Evolutionary conservation across 2,329 filamentous ascomycete genomes (phyloP).

Genomic region (Didymella glomerata): DNA sequence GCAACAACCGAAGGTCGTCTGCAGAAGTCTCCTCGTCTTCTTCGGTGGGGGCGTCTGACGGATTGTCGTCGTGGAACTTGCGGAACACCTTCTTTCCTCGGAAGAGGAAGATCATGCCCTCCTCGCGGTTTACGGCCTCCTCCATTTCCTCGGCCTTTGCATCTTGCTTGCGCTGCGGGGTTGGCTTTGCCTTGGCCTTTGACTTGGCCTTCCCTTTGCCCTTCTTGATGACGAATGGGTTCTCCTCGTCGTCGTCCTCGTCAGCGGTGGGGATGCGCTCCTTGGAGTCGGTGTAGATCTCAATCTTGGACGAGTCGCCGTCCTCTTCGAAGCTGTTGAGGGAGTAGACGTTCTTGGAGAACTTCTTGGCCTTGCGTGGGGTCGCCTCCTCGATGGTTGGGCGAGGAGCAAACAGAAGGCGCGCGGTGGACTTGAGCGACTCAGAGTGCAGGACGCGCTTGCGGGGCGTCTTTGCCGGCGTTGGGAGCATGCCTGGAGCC

Average conservation of each 20-base stretch:
- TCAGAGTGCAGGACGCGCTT: constrained; percentile 61
- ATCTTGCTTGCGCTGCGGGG: constrained; percentile 62
- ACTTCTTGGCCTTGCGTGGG: constrained; percentile 65
- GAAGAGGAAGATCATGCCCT: constrained; percentile 80
- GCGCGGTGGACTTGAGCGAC: constrained; percentile 59
- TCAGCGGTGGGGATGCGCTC: constrained; percentile 76
- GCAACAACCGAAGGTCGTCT: constrained; percentile 52
- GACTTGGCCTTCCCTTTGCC: constrained; percentile 54
- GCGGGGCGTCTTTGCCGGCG: constrained; percentile 78
- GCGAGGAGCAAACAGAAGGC: constrained; percentile 67
- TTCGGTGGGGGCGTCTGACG: constrained; percentile 47
- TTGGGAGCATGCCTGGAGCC: constrained; percentile 70
- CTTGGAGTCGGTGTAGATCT: constrained; percentile 81
- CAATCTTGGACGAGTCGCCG: constrained; percentile 65
- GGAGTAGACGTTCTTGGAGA: constrained; percentile 62
- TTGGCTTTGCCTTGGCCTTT: constrained; percentile 45
- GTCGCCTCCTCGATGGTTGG: constrained; percentile 68
- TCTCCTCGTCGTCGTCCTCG: constrained; percentile 64
- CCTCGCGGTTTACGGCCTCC: constrained; percentile 69
- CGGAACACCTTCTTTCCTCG: constrained; percentile 82
- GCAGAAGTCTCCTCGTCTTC: constrained; percentile 41
- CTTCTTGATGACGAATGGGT: constrained; percentile 72
- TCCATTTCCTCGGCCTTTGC: constrained; percentile 68
- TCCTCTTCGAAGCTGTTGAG: constrained; percentile 56
- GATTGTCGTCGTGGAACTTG: constrained; percentile 63